Evolutionary conservation across 108 stramenopile species (phyloP).

Genomic region (Aurantiochytrium sp.): DNA sequence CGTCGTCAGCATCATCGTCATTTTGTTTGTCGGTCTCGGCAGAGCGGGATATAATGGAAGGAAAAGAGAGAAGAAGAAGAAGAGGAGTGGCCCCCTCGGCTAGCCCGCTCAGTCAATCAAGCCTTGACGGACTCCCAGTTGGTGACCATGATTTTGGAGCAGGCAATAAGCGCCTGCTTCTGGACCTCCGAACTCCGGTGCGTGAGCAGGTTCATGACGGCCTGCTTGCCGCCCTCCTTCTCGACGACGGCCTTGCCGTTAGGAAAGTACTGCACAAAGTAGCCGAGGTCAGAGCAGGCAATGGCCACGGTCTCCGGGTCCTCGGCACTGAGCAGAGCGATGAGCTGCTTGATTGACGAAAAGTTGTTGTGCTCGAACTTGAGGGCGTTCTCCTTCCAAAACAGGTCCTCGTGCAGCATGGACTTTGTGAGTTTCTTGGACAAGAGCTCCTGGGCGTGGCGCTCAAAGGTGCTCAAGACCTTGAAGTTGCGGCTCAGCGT

Average conservation of each 20-base stretch:
- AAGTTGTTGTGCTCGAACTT: slow-evolving; percentile 52
- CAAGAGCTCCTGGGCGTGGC: slow-evolving; percentile 35
- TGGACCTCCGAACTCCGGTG: slow-evolving; percentile 83
- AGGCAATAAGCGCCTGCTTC: slow-evolving; percentile 85
- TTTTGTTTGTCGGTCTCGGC: too few relatives aligned
- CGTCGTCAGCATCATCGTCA: too few relatives aligned
- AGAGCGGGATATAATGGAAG: not conserved
- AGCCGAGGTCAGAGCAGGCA: slow-evolving; percentile 94
- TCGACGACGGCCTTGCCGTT: slow-evolving; percentile 81
- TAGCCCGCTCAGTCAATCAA: not conserved
- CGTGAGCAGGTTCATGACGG: slow-evolving; percentile 85
- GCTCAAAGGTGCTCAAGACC: slow-evolving; percentile 27
- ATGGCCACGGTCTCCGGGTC: slow-evolving; percentile 81
- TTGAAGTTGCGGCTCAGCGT: slow-evolving; percentile 24
- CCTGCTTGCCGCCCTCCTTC: slow-evolving; percentile 84
- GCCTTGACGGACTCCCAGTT: slow-evolving; percentile 21
- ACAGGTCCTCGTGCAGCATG: slow-evolving; percentile 52
- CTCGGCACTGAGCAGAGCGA: slow-evolving; percentile 67
- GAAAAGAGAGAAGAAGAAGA: not conserved
- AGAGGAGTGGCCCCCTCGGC: not conserved
- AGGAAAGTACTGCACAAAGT: slow-evolving; percentile 92
- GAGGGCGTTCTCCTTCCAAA: slow-evolving; percentile 57
- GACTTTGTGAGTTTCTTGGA: slow-evolving; percentile 50
- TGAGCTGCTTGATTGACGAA: slow-evolving; percentile 63
- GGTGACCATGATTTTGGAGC: slow-evolving; percentile 89